phyloP scores from a whole-genome alignment of 164 flowering plant genomes.

The Protea cynaroides region DNA sequence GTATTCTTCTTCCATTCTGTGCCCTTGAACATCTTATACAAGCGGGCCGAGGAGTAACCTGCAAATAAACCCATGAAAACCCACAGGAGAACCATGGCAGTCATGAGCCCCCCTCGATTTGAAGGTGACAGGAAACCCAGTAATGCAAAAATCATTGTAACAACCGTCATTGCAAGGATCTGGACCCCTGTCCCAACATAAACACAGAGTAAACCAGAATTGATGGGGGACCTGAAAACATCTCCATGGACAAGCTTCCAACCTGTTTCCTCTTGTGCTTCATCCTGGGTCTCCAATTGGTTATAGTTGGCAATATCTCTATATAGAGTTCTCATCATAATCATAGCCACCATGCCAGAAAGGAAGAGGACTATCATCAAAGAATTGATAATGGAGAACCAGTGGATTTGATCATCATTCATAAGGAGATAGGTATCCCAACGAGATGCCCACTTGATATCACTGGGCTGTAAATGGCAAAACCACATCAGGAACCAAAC shows the following conservation, averaged over 20 bases:
- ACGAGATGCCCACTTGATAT: conserved; percentile 50
- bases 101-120: conserved; percentile 41
- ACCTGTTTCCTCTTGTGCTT: conserved; percentile 14
- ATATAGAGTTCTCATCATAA: conserved; percentile 50
- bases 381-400: conserved; percentile 47
- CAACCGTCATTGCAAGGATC: conserved; percentile 44
- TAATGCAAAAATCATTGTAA: conserved; percentile 46
- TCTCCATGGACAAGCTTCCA: conserved; percentile 45
- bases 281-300: conserved; percentile 13
- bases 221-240: conserved; percentile 17
- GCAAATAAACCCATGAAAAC: conserved; percentile 42
- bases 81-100: conserved; percentile 44
- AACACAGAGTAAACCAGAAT: conserved; percentile 35
- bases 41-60: conserved; percentile 14
- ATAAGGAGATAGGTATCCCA: conserved; percentile 45
- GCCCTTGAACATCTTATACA: conserved; percentile 16
- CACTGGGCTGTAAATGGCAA: conserved; percentile 32
- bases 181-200: conserved; percentile 48
- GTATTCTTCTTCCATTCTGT: conserved; percentile 17
- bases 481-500: not conserved
- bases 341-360: conserved; percentile 20
- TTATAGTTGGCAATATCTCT: conserved; percentile 44
- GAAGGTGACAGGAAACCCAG: conserved; percentile 46
- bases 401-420: conserved; percentile 40
- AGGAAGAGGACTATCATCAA: conserved; percentile 45